These are phyloP conservation scores for Iberis pinnata DNA, from an alignment of 345 rosid genomes.

Conservation along the genomic window DNA sequence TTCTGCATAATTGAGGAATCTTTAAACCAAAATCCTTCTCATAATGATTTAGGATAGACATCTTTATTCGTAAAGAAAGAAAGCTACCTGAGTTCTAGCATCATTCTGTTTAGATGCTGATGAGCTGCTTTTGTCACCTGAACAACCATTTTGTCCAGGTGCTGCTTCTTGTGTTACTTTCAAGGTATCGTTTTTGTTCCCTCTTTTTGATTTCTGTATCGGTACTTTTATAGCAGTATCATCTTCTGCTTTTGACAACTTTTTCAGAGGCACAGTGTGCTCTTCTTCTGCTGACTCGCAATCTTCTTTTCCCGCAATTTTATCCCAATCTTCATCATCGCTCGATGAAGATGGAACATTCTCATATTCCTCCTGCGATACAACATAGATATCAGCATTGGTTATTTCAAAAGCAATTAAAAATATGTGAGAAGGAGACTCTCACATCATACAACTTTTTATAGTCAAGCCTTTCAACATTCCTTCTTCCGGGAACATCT, in stretches of 20 bases:
- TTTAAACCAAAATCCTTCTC: not conserved
- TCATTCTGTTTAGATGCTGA: constrained; percentile 12
- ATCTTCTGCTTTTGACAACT: constrained; percentile 14
- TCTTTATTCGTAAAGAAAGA: not conserved
- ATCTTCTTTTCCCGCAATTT: constrained; percentile 32
- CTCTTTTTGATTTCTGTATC: constrained; percentile 23
- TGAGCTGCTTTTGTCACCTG: constrained; percentile 16
- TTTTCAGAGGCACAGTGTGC: constrained; percentile 23
- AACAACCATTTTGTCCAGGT: constrained; percentile 15
- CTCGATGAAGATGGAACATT: constrained; percentile 38
- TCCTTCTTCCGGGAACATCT: constrained; percentile 47
- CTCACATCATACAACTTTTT: constrained; percentile 83
- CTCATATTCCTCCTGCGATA: constrained; percentile 64
- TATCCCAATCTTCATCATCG: constrained; percentile 61
- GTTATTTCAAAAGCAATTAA: not conserved
- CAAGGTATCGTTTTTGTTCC: constrained; percentile 8
- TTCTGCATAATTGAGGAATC: constrained; percentile 37
- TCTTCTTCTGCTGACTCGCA: constrained; percentile 33
- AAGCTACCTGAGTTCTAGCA: constrained; percentile 47
- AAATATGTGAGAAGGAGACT: constrained; percentile 9
- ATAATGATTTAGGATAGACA: constrained; percentile 1
- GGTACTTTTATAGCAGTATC: constrained; percentile 25
- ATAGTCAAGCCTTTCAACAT: constrained; percentile 73
- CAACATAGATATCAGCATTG: constrained; percentile 22
- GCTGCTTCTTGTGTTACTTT: constrained; percentile 6